Conservation (phyloP, 2,329 filamentous ascomycete species). For the Cercospora beticola region DNA sequence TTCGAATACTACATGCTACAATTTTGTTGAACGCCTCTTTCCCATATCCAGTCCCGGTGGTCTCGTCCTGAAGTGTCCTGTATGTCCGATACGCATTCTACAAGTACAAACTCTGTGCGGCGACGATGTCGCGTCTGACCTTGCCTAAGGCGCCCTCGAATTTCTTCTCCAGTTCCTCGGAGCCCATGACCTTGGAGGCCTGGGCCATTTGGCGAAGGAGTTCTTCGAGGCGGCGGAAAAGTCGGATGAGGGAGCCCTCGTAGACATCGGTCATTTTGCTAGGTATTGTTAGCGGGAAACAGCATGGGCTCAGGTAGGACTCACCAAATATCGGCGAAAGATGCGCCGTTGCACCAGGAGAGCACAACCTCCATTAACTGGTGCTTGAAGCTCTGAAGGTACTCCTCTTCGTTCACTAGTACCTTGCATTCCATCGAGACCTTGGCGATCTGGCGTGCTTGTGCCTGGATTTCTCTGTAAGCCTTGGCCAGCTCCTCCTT, state of each 20-base stretch:
- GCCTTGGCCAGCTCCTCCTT: slow-evolving; percentile 85
- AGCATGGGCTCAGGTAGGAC: slow-evolving; percentile 41
- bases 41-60: neutral
- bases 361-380: slow-evolving; percentile 97
- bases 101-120: slow-evolving; percentile 88
- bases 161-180: slow-evolving; percentile 86
- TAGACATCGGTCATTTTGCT: slow-evolving; percentile 99
- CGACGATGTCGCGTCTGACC: slow-evolving; percentile 90
- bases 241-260: slow-evolving; percentile 91
- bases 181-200: slow-evolving; percentile 97
- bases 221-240: slow-evolving; percentile 94
- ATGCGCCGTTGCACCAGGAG: slow-evolving; percentile 84
- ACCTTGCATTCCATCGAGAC: slow-evolving; percentile 94
- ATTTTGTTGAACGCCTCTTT: neutral
- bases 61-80: neutral
- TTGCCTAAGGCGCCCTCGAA: slow-evolving; percentile 84
- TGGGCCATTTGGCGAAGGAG: slow-evolving; percentile 92
- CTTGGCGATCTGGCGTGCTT: slow-evolving; percentile 86
- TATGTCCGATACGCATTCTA: slow-evolving; percentile 43
- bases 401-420: slow-evolving; percentile 91
- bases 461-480: slow-evolving; percentile 79
- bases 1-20: slow-evolving; percentile 7
- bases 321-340: slow-evolving; percentile 93
- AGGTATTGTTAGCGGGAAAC: neutral
- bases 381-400: slow-evolving; percentile 83